Base-by-base conservation (phyloP, 768 basidiomycete species). In the Tricholoma hemisulphureum region DNA sequence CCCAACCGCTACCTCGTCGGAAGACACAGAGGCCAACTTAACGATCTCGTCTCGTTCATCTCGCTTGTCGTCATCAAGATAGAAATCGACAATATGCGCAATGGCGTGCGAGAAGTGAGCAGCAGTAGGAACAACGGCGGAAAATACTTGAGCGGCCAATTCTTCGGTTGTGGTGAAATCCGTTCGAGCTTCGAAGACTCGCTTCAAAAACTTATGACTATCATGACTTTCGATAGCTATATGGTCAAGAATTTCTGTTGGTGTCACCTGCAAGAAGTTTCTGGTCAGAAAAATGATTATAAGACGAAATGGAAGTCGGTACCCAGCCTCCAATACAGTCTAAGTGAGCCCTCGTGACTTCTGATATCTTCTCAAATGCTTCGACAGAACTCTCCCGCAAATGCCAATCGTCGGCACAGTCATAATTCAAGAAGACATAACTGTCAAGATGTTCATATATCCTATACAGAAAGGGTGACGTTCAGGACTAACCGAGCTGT, bases 21-120 rank as follows among this genome's bases (percentile, higher is more conserved):
- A 66, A 16, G 59, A 52, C n/a, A 67, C 63, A 24, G 61, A 56
- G 28, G 71, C 69, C 26, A 82, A 62, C 16, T 58, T 61, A 1
- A 77, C 70, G 28, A 87, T 75, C 31, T 80, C 73, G 21, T 70
- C 68, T 9, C 77, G 73, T 24, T 73, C 75, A 16, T 66, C 49
- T 55, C 67, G 49, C 59, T 70, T 69, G 39, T 66, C 67, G 1
- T 76, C 73, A 9, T 76, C 72, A 13, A 88, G 71, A 62, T 83
- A 89, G 69, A 83, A 87, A 63, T 87, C 75, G 50, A 90, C 74
- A 21, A 86, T 77, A 54, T 81, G 78, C 3, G 81, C 75, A 39
- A 88, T 68, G 10, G 79, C 77, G 51, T 83, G 76, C 1, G 84
- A 83, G 71, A 83, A 87, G 6, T 82, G 65, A 0, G 83, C 72